Percentiles rank a stretch among this genome's conserved stretches.
Conservation (phyloP, 306 rosid species). For the Delonix regia region DNA sequence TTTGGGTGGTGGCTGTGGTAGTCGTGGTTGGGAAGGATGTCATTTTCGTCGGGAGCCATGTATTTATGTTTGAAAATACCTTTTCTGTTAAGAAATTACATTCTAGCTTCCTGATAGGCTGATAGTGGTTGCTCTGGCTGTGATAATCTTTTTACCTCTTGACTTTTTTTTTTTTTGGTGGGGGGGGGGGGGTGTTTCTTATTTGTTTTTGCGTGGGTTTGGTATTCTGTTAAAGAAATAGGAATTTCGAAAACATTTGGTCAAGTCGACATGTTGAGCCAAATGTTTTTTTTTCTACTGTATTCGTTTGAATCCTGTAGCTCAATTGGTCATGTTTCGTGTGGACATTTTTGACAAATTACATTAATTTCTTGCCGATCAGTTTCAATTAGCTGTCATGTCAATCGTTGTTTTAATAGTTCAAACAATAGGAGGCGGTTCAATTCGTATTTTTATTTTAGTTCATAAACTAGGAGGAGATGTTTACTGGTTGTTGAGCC, state of each 20-base stretch:
- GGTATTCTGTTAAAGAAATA: background rate
- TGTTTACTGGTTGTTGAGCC: background rate
- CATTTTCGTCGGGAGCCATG: slow-evolving; percentile 28
- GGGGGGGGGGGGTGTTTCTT: background rate
- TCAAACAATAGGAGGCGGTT: background rate
- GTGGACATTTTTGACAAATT: background rate
- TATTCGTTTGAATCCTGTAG: slow-evolving; percentile 15
- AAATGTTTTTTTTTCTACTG: background rate
- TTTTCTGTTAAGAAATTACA: slow-evolving; percentile 6
- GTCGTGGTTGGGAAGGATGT: slow-evolving; percentile 16
- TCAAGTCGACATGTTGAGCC: background rate
- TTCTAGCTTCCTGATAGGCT: background rate
- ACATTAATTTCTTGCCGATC: background rate
- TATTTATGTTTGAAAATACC: background rate
- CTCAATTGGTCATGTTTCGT: background rate
- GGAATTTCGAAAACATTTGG: background rate
- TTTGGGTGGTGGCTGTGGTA: background rate
- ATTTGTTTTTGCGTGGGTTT: background rate
- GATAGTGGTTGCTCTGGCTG: background rate
- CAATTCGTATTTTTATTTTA: background rate
- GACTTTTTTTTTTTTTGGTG: background rate
- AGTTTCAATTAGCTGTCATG: background rate
- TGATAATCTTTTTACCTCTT: slow-evolving; percentile 12
- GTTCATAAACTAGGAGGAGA: background rate
- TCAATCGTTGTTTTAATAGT: background rate